Percentiles rank a stretch among this genome's conserved stretches.
These are phyloP conservation scores for Aspergillus sp. DNA, from an alignment of 2,329 filamentous ascomycete species.

Conservation along the genomic window DNA sequence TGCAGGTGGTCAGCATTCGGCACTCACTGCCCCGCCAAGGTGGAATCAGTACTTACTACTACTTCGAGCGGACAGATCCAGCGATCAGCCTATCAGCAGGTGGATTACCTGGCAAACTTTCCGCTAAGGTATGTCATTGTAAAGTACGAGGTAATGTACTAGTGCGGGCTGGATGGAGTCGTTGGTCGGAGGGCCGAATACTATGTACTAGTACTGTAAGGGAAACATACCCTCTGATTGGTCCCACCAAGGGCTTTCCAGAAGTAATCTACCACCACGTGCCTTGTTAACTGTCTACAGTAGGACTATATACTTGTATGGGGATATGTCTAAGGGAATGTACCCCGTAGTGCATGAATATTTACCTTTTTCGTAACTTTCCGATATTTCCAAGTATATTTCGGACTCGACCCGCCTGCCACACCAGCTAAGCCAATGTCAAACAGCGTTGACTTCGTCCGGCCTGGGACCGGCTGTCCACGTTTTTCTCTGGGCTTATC, in stretches of 20 bases:
- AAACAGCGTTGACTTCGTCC: neutral
- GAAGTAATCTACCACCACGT: constrained; percentile 2
- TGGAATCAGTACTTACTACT: no score
- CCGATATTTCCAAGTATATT: neutral
- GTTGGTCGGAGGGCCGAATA: neutral
- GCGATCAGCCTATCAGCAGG: no score
- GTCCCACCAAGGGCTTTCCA: neutral
- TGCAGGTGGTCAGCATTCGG: no score
- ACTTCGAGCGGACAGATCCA: no score
- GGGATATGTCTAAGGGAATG: neutral
- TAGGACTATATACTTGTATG: neutral
- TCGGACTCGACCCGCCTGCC: neutral
- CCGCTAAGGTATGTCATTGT: no score
- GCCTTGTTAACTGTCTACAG: neutral
- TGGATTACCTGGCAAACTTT: no score
- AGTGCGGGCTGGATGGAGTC: no score
- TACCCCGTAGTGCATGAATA: neutral
- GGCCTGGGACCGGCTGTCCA: neutral
- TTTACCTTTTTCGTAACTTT: neutral
- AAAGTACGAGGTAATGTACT: no score
- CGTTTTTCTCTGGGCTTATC: constrained; percentile 1
- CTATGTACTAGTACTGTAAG: neutral
- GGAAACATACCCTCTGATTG: neutral
- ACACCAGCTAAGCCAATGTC: neutral
- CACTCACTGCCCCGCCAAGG: no score